Evolutionary conservation across 257 asterid species (phyloP), one percentile per base, ranked within the genome.

Genomic region (Ehretia macrophylla): DNA sequence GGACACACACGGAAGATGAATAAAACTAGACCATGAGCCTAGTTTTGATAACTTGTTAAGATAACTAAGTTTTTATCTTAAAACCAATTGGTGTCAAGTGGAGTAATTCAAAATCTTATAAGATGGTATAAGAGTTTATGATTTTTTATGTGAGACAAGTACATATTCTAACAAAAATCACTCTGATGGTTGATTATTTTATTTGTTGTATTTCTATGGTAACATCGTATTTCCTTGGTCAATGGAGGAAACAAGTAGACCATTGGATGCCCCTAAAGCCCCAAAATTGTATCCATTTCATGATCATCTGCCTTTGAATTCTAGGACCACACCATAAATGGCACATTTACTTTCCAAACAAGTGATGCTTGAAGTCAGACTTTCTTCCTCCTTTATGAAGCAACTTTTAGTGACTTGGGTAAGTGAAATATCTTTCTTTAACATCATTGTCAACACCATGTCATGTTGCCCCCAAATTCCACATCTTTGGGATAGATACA

Each of bases 241-340:
- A 63, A 66, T 69, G 83, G 83, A 74, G 54, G 68, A 71, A 56
- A 54, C 72, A 70, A 68, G 60, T 62, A 60, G 70, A 62, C 6
- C 35, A 3, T 27, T 6, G 35, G 6, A 27, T 27, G 35, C 35
- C 72, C 73, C 70, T 22, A 39, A 47, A 46, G 32, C 38, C 22
- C 50, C 53, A 22, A 56, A 56, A 27, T 23, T 11, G 14, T 14
- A 10, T 5, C 17, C 5, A 8, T 0, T 32, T 17, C 19, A 10
- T 20, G 10, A 1, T 51, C 11, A 32, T n/a, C n/a, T n/a, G n/a
- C n/a, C n/a, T n/a, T n/a, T n/a, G n/a, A n/a, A n/a, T n/a, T n/a
- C n/a, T 38, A 21, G 48, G 17, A 13, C 68, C 68, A 61, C 59
- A 27, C 45, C n/a, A 51, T 21, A 37, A 68, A 23, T 48, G 58